Evolutionary conservation across 2,329 filamentous ascomycete species (phyloP).

Genomic region (Aschersonia sp.): DNA sequence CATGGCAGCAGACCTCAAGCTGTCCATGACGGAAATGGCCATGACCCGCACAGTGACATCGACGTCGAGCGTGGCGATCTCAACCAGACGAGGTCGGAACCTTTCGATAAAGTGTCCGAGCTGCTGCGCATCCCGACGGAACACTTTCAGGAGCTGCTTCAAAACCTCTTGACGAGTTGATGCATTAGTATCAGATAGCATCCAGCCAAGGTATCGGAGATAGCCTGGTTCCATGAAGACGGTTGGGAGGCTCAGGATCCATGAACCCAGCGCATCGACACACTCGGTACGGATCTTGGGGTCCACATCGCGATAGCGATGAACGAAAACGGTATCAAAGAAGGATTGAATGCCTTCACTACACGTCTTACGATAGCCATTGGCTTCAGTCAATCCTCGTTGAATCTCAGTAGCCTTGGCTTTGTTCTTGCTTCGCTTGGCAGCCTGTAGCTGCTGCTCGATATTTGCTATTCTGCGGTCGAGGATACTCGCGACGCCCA

Average conservation of each 20-base stretch:
- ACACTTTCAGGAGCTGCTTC: slow-evolving; percentile 66
- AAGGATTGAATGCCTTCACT: slow-evolving; percentile 67
- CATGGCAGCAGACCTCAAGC: slow-evolving; percentile 69
- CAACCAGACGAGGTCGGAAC: slow-evolving; percentile 73
- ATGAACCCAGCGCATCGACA: slow-evolving; percentile 70
- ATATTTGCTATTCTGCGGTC: slow-evolving; percentile 60
- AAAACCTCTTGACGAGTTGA: slow-evolving; percentile 73
- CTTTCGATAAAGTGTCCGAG: slow-evolving; percentile 87
- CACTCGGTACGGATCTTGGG: slow-evolving; percentile 80
- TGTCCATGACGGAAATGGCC: slow-evolving; percentile 69
- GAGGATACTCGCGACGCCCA: slow-evolving; percentile 55
- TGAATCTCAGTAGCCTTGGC: slow-evolving; percentile 61
- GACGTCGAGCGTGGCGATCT: slow-evolving; percentile 79
- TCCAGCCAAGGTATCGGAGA: slow-evolving; percentile 88
- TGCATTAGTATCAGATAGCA: slow-evolving; percentile 68
- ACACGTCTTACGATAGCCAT: slow-evolving; percentile 53
- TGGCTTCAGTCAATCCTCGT: slow-evolving; percentile 54
- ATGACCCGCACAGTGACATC: slow-evolving; percentile 68
- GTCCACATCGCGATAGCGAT: slow-evolving; percentile 90
- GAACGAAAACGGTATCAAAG: slow-evolving; percentile 86
- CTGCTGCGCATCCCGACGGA: slow-evolving; percentile 67
- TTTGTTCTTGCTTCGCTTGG: slow-evolving; percentile 64
- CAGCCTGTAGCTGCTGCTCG: slow-evolving; percentile 64
- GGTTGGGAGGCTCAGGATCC: slow-evolving; percentile 75
- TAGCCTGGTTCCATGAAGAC: slow-evolving; percentile 85